phyloP scores from a whole-genome alignment of 768 basidiomycete genomes.

The Termitomyces titanicus region DNA sequence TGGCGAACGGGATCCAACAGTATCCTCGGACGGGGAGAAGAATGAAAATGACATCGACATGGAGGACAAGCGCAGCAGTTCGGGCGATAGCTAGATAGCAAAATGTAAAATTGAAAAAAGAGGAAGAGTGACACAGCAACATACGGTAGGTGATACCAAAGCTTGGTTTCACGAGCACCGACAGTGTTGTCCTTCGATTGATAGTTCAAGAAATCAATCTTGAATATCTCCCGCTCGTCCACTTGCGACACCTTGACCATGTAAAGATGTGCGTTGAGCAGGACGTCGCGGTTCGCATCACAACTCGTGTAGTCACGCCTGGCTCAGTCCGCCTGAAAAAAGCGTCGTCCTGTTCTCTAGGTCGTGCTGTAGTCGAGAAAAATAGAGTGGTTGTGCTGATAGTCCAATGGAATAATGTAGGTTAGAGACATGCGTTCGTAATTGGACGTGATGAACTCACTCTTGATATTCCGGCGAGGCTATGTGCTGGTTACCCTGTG shows the following conservation, averaged over 20 bases:
- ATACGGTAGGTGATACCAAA: slow-evolving; percentile 81
- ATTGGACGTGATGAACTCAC: too few species aligned
- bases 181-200: slow-evolving; percentile 72
- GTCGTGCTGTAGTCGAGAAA: too few species aligned
- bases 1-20: too few species aligned
- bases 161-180: slow-evolving; percentile 54
- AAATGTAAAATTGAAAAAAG: slow-evolving; percentile 28
- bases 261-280: slow-evolving; percentile 95
- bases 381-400: too few species aligned
- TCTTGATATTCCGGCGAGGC: too few species aligned
- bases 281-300: slow-evolving; percentile 82
- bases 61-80: slow-evolving; percentile 83
- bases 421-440: too few species aligned
- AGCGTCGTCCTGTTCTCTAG: too few species aligned
- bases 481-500: too few species aligned
- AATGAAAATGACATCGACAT: slow-evolving; percentile 91
- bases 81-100: slow-evolving; percentile 70
- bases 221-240: slow-evolving; percentile 98
- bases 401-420: too few species aligned
- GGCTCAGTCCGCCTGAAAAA: too few species aligned
- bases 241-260: slow-evolving; percentile 98
- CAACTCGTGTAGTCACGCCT: too few species aligned
- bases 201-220: slow-evolving; percentile 86
- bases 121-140: slow-evolving; percentile 20
- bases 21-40: slow-evolving; percentile 94